Evolutionary conservation across 1,284 basidiomycete species (phyloP), one percentile per base, ranked within the genome.

Genomic region (Chiua sp.): DNA sequence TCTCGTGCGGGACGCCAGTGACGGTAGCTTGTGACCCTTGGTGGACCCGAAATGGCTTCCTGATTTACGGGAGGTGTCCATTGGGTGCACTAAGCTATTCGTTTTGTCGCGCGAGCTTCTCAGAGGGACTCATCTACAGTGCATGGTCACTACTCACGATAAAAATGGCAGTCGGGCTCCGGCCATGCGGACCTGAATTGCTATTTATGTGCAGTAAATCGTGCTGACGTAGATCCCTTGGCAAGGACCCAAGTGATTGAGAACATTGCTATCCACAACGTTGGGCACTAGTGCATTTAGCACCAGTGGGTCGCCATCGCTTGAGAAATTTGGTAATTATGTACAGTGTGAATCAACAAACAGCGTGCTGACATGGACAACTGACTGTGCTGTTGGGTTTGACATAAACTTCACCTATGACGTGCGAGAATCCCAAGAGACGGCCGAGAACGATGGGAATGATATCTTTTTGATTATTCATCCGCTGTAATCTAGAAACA

Each of bases 201-300:
- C 47, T 46, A 48, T 54, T 68, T 55, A 79, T 48, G 70, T 75
- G 68, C 82, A 86, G 63, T 75, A 83, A 26, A 12, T 74, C 6
- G 81, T 81, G 35, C 84, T 83, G 47, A 86, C 79, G 59, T 67
- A 76, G 56, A 84, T 80, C 33, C 82, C 83, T 59, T 83, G 78
- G 64, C 86, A 86, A 3, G 83, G 83, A 1, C 84, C 83, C 59
- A 85, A 65, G 68, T 87, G 85, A 65, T 86, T 62, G 10, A 81
- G 56, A 58, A 84, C 73, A 58, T 82, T 67, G 20, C 82, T 78
- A 4, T 65, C 67, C 4, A 79, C 55, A 39, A 85, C 71, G 65
- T 76, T 79, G 5, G 81, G 79, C 22, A 84, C 82, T 13, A 33
- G 78, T 79, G 67, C 84, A 85, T 51, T 78, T 65, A 6, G 72